These are phyloP conservation scores for Syzygium grande DNA, from an alignment of 345 rosid genomes.

Conservation along the genomic window DNA sequence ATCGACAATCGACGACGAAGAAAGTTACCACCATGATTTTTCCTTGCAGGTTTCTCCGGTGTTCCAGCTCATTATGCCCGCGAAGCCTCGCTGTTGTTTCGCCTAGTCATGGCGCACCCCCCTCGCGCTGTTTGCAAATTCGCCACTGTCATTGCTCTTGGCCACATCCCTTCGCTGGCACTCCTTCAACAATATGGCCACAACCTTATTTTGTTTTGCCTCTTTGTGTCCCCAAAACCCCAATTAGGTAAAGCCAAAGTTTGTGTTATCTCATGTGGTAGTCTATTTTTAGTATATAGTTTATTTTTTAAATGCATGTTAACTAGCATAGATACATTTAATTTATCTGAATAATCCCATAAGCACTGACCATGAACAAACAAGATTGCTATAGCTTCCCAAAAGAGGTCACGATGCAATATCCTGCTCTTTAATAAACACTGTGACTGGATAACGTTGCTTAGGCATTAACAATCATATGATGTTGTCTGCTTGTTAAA, in stretches of 20 bases:
- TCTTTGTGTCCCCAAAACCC: not conserved
- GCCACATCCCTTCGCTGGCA: not conserved
- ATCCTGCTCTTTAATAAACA: not conserved
- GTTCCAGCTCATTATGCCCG: not conserved
- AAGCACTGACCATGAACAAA: not conserved
- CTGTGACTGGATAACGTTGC: not conserved
- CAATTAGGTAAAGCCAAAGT: not conserved
- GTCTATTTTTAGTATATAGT: not conserved
- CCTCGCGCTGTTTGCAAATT: not conserved
- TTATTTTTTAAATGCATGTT: not conserved
- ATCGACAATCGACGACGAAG: not conserved
- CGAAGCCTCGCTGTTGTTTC: not conserved
- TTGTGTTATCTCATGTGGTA: not conserved
- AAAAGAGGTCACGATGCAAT: not conserved
- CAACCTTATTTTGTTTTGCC: not conserved
- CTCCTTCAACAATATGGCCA: not conserved
- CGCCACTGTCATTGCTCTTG: not conserved
- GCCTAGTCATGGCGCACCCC: not conserved
- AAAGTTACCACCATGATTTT: not conserved
- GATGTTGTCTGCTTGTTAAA: not conserved
- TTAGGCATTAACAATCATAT: not conserved
- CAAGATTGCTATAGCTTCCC: not conserved
- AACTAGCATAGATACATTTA: not conserved
- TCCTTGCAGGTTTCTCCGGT: not conserved
- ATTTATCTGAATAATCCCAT: not conserved